Evolutionary conservation across 129 eudicot genomes (phyloP).

Genomic region (Rutidosis leptorrhynchoides): DNA sequence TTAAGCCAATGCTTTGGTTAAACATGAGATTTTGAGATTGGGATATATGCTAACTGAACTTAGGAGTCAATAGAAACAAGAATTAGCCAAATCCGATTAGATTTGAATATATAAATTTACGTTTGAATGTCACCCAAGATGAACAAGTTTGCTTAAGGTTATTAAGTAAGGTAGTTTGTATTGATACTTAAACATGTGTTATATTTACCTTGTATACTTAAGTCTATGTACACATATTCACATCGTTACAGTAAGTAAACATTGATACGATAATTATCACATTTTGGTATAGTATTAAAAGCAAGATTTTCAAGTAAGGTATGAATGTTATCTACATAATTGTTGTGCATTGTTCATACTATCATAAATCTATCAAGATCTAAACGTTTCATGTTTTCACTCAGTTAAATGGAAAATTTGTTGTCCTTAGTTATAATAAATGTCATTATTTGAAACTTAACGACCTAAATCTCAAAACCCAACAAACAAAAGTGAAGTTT

Average conservation of each 20-base stretch:
- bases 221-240: background rate
- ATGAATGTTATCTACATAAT: background rate
- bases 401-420: background rate
- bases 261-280: background rate
- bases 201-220: background rate
- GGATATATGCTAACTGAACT: conserved; percentile 21
- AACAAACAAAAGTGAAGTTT: background rate
- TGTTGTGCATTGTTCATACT: background rate
- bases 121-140: conserved; percentile 21
- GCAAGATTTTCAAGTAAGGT: background rate
- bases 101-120: conserved; percentile 7
- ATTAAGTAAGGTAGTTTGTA: conserved; percentile 2
- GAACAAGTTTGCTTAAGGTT: conserved; percentile 18
- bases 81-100: conserved; percentile 6
- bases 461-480: background rate
- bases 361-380: background rate
- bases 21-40: conserved; percentile 8
- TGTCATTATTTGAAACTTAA: background rate
- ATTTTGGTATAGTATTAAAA: background rate
- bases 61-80: conserved; percentile 28
- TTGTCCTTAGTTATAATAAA: background rate
- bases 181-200: conserved; percentile 4
- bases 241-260: background rate
- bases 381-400: background rate
- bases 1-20: conserved; percentile 32